Conservation (phyloP, 2,329 filamentous ascomycete species). For the Magnaporthiopsis rhizophila region DNA sequence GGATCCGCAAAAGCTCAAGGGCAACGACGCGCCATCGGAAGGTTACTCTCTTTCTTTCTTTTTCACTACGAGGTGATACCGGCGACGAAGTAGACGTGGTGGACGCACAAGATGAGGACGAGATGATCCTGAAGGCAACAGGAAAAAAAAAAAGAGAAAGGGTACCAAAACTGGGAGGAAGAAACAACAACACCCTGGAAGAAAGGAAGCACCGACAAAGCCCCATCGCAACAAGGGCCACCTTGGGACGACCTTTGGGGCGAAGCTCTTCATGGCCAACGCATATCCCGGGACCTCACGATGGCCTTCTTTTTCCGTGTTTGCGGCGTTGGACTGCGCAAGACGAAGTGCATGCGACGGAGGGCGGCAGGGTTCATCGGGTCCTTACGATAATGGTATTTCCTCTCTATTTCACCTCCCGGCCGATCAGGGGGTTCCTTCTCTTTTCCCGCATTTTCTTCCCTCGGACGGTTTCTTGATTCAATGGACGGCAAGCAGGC, state of each 20-base stretch:
- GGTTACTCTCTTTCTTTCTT: not conserved
- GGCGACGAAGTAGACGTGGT: not conserved
- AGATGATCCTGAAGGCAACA: not conserved
- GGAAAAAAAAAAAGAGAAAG: not conserved
- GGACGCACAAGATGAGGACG: not conserved
- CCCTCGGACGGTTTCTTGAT: not conserved
- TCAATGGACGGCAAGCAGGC: not conserved
- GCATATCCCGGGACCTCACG: not conserved
- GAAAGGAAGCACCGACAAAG: not conserved
- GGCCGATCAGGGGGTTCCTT: slow-evolving; percentile 10
- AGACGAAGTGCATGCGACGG: not conserved
- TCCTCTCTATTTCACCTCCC: slow-evolving; percentile 4
- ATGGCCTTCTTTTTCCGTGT: not conserved
- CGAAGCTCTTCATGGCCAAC: not conserved
- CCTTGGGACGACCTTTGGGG: not conserved
- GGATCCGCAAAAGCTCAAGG: not conserved
- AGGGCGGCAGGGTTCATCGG: not conserved
- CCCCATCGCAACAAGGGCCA: not conserved
- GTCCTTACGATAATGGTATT: slow-evolving; percentile 17
- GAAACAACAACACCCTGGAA: not conserved
- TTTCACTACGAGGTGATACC: not conserved
- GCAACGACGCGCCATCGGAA: not conserved
- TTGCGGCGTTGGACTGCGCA: not conserved
- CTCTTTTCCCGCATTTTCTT: slow-evolving; percentile 19
- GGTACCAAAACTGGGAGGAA: not conserved